These are phyloP conservation scores for Acer saccharum DNA, from an alignment of 345 rosid genomes.

Conservation along the genomic window DNA sequence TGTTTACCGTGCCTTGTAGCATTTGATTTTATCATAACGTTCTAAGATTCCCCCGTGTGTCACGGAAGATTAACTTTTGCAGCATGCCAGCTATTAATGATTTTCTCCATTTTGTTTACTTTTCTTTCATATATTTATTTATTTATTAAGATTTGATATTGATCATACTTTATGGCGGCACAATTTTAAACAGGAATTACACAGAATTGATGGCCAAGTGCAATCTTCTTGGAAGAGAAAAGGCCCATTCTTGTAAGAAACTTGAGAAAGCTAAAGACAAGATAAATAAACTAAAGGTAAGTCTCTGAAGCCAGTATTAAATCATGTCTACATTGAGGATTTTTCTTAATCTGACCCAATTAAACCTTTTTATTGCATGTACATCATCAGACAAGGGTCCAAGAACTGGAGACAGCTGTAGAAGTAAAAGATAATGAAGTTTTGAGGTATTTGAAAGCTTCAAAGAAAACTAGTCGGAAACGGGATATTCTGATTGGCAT, in stretches of 20 bases:
- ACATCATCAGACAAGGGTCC: slow-evolving; percentile 53
- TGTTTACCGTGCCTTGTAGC: not conserved
- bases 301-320: not conserved
- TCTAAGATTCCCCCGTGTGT: not conserved
- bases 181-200: slow-evolving; percentile 58
- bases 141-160: slow-evolving; percentile 1
- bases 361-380: slow-evolving; percentile 14
- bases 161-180: not conserved
- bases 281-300: slow-evolving; percentile 68
- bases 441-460: slow-evolving; percentile 61
- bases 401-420: slow-evolving; percentile 60
- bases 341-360: slow-evolving; percentile 7
- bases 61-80: not conserved
- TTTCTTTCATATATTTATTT: not conserved
- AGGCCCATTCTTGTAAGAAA: slow-evolving; percentile 63
- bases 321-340: not conserved
- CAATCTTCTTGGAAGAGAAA: slow-evolving; percentile 85
- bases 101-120: not conserved
- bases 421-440: slow-evolving; percentile 70
- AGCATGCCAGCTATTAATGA: too few species aligned
- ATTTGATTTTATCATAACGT: not conserved
- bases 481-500: slow-evolving; percentile 16
- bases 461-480: slow-evolving; percentile 31
- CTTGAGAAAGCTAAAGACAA: slow-evolving; percentile 80
- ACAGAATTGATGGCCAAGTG: slow-evolving; percentile 90